These are phyloP conservation scores for Metschnikowia dekortorum DNA, from an alignment of 805 yeast genomes.

Conservation along the genomic window DNA sequence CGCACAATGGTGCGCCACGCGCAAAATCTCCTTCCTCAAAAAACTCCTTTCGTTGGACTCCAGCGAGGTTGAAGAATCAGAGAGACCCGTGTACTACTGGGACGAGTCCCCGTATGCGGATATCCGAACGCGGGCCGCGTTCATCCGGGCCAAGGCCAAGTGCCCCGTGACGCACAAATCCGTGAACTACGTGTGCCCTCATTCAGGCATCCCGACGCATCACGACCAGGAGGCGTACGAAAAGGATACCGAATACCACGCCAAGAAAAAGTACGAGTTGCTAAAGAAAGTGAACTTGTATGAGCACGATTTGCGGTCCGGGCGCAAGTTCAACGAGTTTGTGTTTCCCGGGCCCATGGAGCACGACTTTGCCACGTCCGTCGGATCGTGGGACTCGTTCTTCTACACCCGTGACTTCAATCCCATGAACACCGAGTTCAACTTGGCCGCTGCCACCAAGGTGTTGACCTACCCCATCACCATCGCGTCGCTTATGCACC, in stretches of 20 bases:
- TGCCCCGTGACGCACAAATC: conserved; percentile 87
- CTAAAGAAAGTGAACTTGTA: conserved; percentile 84
- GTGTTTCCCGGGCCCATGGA: conserved; percentile 84
- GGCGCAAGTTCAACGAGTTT: conserved; percentile 92
- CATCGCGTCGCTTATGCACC: conserved; percentile 77
- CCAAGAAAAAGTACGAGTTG: conserved; percentile 58
- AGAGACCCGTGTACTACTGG: conserved; percentile 58
- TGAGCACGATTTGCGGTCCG: conserved; percentile 93
- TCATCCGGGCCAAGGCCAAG: conserved; percentile 77
- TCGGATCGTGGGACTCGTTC: conserved; percentile 86
- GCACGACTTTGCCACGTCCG: conserved; percentile 68
- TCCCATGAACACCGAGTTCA: conserved; percentile 96
- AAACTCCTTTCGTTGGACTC: conserved; percentile 34
- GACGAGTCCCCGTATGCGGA: conserved; percentile 88
- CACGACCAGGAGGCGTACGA: conserved; percentile 89
- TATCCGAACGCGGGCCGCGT: conserved; percentile 85
- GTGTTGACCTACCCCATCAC: conserved; percentile 92
- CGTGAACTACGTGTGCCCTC: conserved; percentile 84
- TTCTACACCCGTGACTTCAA: conserved; percentile 89
- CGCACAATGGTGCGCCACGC: neutral
- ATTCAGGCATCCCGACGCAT: conserved; percentile 95
- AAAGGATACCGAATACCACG: conserved; percentile 68
- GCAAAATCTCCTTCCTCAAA: conserved; percentile 32
- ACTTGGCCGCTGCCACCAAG: conserved; percentile 91
- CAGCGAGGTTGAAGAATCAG: conserved; percentile 24